Evolutionary conservation across 2,329 filamentous ascomycete species (phyloP), one percentile per base, ranked within the genome.

Genomic region (Metarhizium humberi): DNA sequence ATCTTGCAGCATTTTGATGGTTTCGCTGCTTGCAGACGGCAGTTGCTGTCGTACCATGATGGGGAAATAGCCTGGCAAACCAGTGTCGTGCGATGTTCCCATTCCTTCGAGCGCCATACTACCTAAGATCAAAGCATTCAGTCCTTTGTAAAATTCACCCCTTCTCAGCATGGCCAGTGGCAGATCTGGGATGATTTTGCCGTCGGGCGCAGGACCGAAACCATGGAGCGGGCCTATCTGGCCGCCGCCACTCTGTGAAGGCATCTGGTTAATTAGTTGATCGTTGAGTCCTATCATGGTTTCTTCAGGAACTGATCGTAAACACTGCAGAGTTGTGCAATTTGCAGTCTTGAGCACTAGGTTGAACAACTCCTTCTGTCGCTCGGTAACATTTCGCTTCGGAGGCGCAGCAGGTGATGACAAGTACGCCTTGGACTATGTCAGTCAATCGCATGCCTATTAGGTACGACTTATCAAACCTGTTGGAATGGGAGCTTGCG

Each of bases 171-270:
- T n/a, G 18, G 8, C 36, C 7, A 43, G 38, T 45, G 50, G 38
- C 38, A 52, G 18, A 14, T 51, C 50, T 40, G 50, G 32, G 51
- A 42, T 18, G 2, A n/a, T 3, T 43, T 43, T 43, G 40, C 25
- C 25, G 25, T 25, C 25, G 25, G 25, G 25, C 25, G 25, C 25
- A 25, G 25, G 25, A 25, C 25, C 25, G 25, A 63, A 63, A 2
- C 61, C 62, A 14, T 56, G 54, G 4, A 52, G 40, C 1, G 62
- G 60, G 3, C 61, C 61, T 18, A 64, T 55, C 11, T 56, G 50
- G n/a, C 61, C 62, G 4, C 62, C 62, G 25, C 61, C 62, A 42
- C 59, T 43, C 5, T 54, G 55, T 0, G 58, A 32, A 3, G 16
- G 25, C 34, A 56, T 53, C 10, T 57, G n/a, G 52, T 60, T 61